These are phyloP conservation scores for Hanseniaspora nectarophila DNA, from an alignment of 805 yeast genomes.

Conservation along the genomic window DNA sequence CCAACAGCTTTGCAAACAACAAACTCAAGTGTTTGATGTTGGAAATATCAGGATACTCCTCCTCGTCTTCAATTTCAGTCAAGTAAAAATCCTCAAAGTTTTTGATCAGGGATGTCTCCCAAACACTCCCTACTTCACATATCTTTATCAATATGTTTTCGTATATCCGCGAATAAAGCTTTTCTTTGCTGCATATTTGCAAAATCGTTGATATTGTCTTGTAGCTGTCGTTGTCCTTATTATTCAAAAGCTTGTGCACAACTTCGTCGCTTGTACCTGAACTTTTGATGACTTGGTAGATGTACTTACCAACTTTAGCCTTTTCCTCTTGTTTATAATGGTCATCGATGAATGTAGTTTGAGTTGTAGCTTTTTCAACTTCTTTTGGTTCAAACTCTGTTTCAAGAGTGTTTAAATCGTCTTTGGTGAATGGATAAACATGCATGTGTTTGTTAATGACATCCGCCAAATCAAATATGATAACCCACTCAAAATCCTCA, in stretches of 20 bases:
- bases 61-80: conserved; percentile 47
- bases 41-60: conserved; percentile 35
- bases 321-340: conserved; percentile 21
- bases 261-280: conserved; percentile 88
- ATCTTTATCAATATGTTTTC: conserved; percentile 66
- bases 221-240: conserved; percentile 31
- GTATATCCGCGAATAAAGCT: conserved; percentile 73
- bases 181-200: conserved; percentile 74
- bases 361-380: background rate
- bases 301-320: conserved; percentile 64
- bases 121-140: conserved; percentile 37
- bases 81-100: conserved; percentile 48
- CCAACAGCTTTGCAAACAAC: conserved; percentile 74
- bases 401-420: background rate
- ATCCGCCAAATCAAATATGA: background rate
- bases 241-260: conserved; percentile 63
- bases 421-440: background rate
- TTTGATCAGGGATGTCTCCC: conserved; percentile 45
- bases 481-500: conserved; percentile 4
- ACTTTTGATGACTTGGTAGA: conserved; percentile 76
- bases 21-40: conserved; percentile 68
- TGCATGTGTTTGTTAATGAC: background rate
- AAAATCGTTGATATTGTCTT: conserved; percentile 51
- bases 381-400: background rate
- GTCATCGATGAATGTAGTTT: background rate